These are phyloP conservation scores for Lactifluus hygrophoroides DNA, from an alignment of 768 basidiomycete species.

Conservation along the genomic window DNA sequence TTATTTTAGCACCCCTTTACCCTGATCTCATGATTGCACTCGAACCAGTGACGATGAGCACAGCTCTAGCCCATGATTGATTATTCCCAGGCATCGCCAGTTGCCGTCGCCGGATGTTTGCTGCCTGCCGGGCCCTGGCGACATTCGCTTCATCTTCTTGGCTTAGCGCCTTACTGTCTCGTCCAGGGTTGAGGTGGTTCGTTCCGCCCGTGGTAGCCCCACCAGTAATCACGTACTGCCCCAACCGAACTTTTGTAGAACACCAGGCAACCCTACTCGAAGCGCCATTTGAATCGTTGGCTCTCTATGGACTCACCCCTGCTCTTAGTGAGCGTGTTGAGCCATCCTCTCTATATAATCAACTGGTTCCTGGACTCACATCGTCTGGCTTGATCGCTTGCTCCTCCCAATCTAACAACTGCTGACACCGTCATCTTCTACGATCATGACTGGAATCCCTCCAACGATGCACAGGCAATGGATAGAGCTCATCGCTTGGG, in stretches of 20 bases:
- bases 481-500: constrained; percentile 95
- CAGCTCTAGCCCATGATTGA: constrained; percentile 27
- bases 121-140: constrained; percentile 44
- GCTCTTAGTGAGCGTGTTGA: constrained; percentile 49
- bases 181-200: constrained; percentile 75
- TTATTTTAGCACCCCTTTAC: not conserved
- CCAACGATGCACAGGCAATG: constrained; percentile 97
- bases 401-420: constrained; percentile 82
- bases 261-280: constrained; percentile 49
- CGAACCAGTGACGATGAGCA: constrained; percentile 8
- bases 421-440: constrained; percentile 95
- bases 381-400: constrained; percentile 56
- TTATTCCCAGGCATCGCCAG: constrained; percentile 29
- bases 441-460: constrained; percentile 95
- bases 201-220: constrained; percentile 83
- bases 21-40: not conserved
- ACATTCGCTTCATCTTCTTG: constrained; percentile 58
- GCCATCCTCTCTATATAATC: constrained; percentile 40
- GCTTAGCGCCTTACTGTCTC: constrained; percentile 72
- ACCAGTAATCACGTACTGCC: constrained; percentile 62
- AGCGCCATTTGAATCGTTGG: constrained; percentile 65
- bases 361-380: constrained; percentile 50
- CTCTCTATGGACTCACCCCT: constrained; percentile 77
- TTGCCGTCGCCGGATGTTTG: constrained; percentile 25
- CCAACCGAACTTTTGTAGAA: constrained; percentile 74